Evolutionary conservation across 768 basidiomycete species (phyloP), one percentile per base, ranked within the genome.

Genomic region (Tricholoma hemisulphureum): DNA sequence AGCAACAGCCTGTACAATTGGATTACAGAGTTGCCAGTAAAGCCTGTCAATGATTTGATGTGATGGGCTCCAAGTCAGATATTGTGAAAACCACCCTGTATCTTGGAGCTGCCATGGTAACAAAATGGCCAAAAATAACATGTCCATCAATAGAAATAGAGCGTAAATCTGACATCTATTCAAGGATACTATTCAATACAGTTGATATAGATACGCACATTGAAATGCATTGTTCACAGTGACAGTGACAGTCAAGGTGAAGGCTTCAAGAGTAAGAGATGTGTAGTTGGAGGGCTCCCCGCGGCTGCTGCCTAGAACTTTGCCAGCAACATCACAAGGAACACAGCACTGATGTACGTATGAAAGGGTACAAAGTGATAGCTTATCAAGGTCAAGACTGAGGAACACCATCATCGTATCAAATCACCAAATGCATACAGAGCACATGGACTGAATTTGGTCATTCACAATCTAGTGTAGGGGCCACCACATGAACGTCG

Each of bases 241-340:
- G 11, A 69, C 67, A 1, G 69, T 69, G 39, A 93, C 76, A 6
- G 83, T 79, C 3, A 71, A 63, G 45, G 81, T 75, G 73, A 91
- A 92, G 32, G 74, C 79, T n/a, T 80, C 71, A 14, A 83, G 65
- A 29, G 86, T 79, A 65, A 93, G 84, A 73, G 91, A 91, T 21
- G 91, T 81, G 71, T 90, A 90, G 72, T 96, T 96, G 63, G 93
- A 93, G 1, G 91, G 89, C 2, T 91, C 91, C 7, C 85, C 85
- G 16, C 77, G 69, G 2, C 84, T 90, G 43, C 88, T 85, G 1
- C 86, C 87, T 43, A 91, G 57, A 63, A 92, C 80, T 4, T 73
- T 71, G 60, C 91, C 89, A 2, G 77, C 61, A 18, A 67, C 62
- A 67, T 86, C 26, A 54, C 52, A 52, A 58, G 32, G 10, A 53